phyloP scores from a whole-genome alignment of 805 yeast species.

The Kluyveromyces siamensis region DNA sequence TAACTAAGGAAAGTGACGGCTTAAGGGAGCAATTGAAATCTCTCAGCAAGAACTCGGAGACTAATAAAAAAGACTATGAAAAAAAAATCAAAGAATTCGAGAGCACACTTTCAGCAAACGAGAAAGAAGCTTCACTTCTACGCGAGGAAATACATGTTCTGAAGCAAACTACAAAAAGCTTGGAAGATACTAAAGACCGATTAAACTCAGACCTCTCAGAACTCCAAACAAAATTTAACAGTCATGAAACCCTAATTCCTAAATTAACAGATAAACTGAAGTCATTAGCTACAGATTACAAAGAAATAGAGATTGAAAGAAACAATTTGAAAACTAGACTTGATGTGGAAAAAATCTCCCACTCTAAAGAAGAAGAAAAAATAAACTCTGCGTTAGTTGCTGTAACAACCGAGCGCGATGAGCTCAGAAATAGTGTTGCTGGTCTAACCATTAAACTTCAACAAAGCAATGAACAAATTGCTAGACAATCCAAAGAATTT shows the following conservation, averaged over 20 bases:
- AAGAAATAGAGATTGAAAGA: slow-evolving; percentile 21
- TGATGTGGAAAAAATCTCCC: not conserved
- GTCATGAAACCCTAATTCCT: slow-evolving; percentile 29
- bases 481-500: slow-evolving; percentile 2
- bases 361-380: slow-evolving; percentile 7
- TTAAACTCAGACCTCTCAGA: slow-evolving; percentile 20
- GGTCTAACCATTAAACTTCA: too few relatives aligned
- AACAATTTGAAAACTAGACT: slow-evolving; percentile 1
- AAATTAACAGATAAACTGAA: slow-evolving; percentile 39
- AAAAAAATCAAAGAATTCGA: slow-evolving; percentile 11
- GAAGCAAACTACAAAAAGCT: slow-evolving; percentile 7
- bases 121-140: slow-evolving; percentile 10
- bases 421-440: not conserved
- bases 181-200: slow-evolving; percentile 13
- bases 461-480: slow-evolving; percentile 4
- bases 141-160: slow-evolving; percentile 14
- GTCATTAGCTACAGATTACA: slow-evolving; percentile 30
- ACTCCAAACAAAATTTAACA: slow-evolving; percentile 19
- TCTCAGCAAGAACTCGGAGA: slow-evolving; percentile 17
- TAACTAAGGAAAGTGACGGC: slow-evolving; percentile 51
- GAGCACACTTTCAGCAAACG: slow-evolving; percentile 1
- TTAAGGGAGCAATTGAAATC: slow-evolving; percentile 39
- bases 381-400: not conserved
- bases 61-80: slow-evolving; percentile 13
- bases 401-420: not conserved